Evolutionary conservation across 352 stramenopile species (phyloP).

Genomic region (Phytophthora macrochlamydospora): DNA sequence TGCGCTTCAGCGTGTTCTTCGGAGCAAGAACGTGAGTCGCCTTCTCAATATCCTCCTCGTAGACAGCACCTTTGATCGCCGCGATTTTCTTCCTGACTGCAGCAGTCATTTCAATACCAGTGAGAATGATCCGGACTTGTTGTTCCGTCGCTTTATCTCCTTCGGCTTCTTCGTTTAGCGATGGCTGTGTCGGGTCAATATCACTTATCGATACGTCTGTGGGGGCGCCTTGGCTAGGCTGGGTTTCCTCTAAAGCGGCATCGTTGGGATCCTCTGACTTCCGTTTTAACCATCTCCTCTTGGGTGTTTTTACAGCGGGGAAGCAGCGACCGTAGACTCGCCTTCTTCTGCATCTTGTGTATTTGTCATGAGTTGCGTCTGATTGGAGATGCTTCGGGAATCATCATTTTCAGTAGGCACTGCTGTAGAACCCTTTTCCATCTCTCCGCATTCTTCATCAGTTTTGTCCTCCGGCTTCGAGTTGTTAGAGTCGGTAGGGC

Average conservation of each 20-base stretch:
- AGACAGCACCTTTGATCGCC: conserved; percentile 43
- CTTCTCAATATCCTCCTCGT: conserved; percentile 50
- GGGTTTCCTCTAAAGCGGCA: conserved; percentile 19
- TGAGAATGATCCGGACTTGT: conserved; percentile 52
- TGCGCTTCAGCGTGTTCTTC: conserved; percentile 53
- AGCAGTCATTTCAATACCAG: conserved; percentile 48
- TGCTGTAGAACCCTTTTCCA: conserved; percentile 7
- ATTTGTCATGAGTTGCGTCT: not conserved
- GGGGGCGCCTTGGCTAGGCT: conserved; percentile 19
- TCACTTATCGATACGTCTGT: conserved; percentile 33
- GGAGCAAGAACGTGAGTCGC: conserved; percentile 58
- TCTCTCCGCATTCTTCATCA: conserved; percentile 28
- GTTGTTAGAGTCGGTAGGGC: conserved; percentile 3
- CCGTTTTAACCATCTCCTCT: conserved; percentile 42
- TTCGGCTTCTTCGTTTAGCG: conserved; percentile 17
- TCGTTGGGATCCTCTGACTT: conserved; percentile 41
- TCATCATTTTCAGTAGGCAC: conserved; percentile 12
- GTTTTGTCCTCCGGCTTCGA: conserved; percentile 26
- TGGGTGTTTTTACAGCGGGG: conserved; percentile 39
- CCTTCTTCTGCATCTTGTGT: not conserved
- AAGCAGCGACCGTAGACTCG: not conserved
- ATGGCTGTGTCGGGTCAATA: conserved; percentile 20
- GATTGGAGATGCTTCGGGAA: conserved; percentile 6
- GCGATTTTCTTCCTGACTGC: conserved; percentile 50
- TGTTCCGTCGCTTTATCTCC: conserved; percentile 13